Evolutionary conservation across 768 basidiomycete species (phyloP).

Genomic region (Pisolithus orientalis): DNA sequence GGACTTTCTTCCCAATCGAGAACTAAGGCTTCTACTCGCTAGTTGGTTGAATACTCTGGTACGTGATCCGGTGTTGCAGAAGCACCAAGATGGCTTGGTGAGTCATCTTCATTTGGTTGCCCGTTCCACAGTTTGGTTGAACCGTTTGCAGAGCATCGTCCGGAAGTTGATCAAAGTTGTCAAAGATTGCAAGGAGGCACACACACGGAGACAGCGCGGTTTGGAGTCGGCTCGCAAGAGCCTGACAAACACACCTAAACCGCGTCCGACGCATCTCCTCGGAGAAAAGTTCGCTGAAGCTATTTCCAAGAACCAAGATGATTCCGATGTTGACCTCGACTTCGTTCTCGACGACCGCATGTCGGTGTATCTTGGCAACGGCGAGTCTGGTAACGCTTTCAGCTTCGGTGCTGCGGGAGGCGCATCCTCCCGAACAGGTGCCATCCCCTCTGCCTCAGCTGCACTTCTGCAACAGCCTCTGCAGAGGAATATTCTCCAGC

Average conservation of each 20-base stretch:
- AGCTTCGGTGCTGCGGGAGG: constrained; percentile 19
- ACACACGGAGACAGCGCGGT: constrained; percentile 36
- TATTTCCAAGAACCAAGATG: constrained; percentile 40
- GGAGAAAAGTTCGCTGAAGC: constrained; percentile 67
- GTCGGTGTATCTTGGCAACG: constrained; percentile 30
- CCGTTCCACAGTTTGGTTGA: constrained; percentile 4
- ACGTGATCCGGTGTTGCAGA: constrained; percentile 62
- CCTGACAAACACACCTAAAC: constrained; percentile 24
- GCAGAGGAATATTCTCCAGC: constrained; percentile 44
- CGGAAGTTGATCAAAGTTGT: constrained; percentile 78
- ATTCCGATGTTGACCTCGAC: constrained; percentile 75
- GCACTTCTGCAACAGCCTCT: constrained; percentile 62
- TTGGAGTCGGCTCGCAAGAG: constrained; percentile 26
- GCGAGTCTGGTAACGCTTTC: constrained; percentile 43
- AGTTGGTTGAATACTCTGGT: constrained; percentile 78
- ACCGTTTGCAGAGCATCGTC: constrained; percentile 57
- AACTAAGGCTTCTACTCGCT: constrained; percentile 65
- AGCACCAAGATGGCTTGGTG: constrained; percentile 66
- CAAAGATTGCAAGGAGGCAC: constrained; percentile 70
- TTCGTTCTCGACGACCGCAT: constrained; percentile 52
- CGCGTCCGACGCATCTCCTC: constrained; percentile 39
- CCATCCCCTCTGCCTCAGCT: constrained; percentile 50
- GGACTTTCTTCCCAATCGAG: constrained; percentile 80
- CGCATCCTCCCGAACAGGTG: constrained; percentile 35
- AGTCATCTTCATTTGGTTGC: constrained; percentile 21